Evolutionary conservation across 345 rosid genomes (phyloP), one percentile per base, ranked within the genome.

Genomic region (Citrus glauca): DNA sequence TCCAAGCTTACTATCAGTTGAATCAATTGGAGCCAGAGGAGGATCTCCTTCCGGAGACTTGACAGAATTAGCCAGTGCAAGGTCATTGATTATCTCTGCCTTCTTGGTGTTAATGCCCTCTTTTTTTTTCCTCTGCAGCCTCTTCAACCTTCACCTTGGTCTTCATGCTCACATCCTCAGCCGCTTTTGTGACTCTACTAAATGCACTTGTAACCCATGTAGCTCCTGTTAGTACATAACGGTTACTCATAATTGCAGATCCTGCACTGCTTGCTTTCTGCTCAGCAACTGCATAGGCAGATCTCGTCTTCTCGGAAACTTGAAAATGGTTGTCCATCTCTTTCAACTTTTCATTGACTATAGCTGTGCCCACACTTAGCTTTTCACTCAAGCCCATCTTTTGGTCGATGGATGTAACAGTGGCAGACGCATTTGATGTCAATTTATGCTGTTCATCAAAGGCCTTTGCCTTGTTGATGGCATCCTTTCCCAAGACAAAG

Each of bases 401-500:
- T 20, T 73, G 62, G 45, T 85, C 83, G 59, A 88, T 42, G 5
- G 89, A 85, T 67, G 88, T 79, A 33, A 85, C 87, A 0, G 86
- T 84, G 27, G 90, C 86, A 32, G 89, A 80, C 16, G 91, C 90
- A 62, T 82, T 86, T 11, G 86, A 84, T 14, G 81, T 79, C 66
- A 82, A 74, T 40, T 81, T 88, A 75, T 83, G 85, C 50, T 69
- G 85, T 61, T 88, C 93, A 62, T 89, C 90, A 13, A 89, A 77
- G 17, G 87, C 50, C 72, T 82, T 89, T 63, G 87, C 89, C 78
- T 77, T 85, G 71, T 66, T 77, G 69, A 89, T 19, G 19, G 89
- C 91, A 70, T 89, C 90, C 79, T 88, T 89, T 57, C 90, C 89
- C 75, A 89, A 81, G 64, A 85, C 82, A 76, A 77, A 88, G 27